Base-by-base conservation (phyloP, 495 filamentous ascomycete species). In the Aspergillus coremiiformis region DNA sequence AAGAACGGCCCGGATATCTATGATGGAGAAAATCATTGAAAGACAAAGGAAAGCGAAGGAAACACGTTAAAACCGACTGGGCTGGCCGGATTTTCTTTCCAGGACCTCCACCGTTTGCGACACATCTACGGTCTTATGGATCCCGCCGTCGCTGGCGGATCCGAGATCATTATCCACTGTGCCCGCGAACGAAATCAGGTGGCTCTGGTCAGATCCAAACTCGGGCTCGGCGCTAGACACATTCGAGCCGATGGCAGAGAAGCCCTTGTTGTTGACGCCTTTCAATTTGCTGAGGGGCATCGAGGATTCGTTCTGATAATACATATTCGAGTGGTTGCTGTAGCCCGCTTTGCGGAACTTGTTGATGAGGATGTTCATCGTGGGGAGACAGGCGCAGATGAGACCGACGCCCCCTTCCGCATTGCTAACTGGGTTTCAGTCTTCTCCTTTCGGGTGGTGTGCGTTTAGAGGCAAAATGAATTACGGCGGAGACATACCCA, bases 381-480 rank as follows among this genome's bases (percentile, higher is more conserved):
- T 58, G 0, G 74, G 74, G 3, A 76, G 63, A 55, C 74, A 75
- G 24, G 73, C 73, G 45, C 73, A 75, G 48, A 77, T 73, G n/a
- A 77, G 47, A 14, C 72, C 74, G 32, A 77, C 58, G 26, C 68
- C 70, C 32, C 67, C 69, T 59, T 78, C 73, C 45, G 72, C 73
- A 35, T 73, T 74, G 11, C 73, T 76, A 20, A 14, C 1, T n/a
- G 3, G 8, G 4, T 8, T 7, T 33, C 62, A 35, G 58, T 47
- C 15, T 37, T 15, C 5, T 17, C 17, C 2, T 37, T 17, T 30
- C 11, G 29, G 6, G 17, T 24, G 8, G 27, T 17, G 30, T 5
- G n/a, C 10, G 22, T 32, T 23, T 15, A 26, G 27, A 33, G 9
- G 27, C n/a, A 17, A 47, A 27, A 27, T 27, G 19, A 44, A 7